Evolutionary conservation across 106 monocot species (phyloP).

Genomic region (Xerophyta viscosa): DNA sequence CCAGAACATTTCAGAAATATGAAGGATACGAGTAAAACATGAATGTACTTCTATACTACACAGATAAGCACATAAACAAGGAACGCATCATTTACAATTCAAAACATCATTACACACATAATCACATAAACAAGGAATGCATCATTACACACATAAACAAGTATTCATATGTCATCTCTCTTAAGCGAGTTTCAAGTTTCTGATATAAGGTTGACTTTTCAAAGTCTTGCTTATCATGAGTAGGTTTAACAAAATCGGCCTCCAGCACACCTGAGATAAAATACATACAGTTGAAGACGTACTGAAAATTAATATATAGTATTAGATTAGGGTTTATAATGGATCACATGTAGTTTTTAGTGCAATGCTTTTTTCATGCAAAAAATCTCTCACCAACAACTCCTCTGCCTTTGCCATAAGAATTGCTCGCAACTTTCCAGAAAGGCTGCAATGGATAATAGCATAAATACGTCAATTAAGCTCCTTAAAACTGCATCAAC

Average conservation of each 20-base stretch:
- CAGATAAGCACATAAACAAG: no score
- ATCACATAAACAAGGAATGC: no score
- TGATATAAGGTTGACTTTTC: slow-evolving; percentile 49
- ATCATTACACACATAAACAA: no score
- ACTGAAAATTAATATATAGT: neutral
- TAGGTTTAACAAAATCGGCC: slow-evolving; percentile 61
- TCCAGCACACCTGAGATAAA: slow-evolving; percentile 16
- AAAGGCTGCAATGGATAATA: slow-evolving; percentile 45
- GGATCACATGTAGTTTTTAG: no score
- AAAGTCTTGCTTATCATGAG: slow-evolving; percentile 65
- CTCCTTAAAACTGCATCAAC: no score
- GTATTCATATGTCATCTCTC: slow-evolving; percentile 51
- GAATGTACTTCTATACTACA: no score
- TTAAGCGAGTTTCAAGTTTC: slow-evolving; percentile 40
- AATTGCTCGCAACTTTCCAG: slow-evolving; percentile 23
- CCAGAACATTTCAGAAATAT: no score
- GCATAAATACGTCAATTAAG: neutral
- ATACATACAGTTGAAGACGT: neutral
- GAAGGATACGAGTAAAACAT: no score
- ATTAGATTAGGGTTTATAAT: no score
- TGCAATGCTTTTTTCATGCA: no score
- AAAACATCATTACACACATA: no score
- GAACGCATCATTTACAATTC: no score
- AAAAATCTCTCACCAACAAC: slow-evolving; percentile 75
- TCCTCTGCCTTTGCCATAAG: slow-evolving; percentile 48